Evolutionary conservation across 2,329 filamentous ascomycete genomes (phyloP).

Genomic region (Corinectria fuckeliana): DNA sequence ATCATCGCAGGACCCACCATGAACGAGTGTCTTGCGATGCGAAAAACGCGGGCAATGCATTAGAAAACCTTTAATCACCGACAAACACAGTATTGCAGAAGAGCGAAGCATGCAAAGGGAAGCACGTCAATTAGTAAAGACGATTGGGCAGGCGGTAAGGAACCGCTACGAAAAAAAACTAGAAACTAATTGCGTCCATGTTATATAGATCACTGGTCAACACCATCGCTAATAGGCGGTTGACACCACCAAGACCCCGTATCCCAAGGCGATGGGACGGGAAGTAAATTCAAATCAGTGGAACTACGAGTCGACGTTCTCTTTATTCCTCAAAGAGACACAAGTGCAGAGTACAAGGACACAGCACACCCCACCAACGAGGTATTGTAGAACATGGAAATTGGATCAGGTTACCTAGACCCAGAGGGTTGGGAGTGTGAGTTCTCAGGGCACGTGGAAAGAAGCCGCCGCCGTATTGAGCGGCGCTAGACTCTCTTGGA

Average conservation of each 20-base stretch:
- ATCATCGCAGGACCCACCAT: not conserved
- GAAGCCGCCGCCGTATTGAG: not conserved
- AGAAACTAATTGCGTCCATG: no score
- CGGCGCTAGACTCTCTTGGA: not conserved
- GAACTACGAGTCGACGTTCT: not conserved
- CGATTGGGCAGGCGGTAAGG: no score
- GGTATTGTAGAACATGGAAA: not conserved
- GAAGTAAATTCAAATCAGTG: not conserved
- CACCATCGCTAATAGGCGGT: not conserved
- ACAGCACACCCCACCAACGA: no score
- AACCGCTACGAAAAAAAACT: no score
- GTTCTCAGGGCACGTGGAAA: not conserved
- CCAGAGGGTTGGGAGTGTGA: not conserved
- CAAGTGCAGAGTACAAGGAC: not conserved
- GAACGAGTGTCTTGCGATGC: not conserved
- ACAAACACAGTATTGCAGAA: not conserved
- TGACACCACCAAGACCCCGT: not conserved
- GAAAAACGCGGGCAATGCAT: not conserved
- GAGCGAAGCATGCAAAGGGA: no score
- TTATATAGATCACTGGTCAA: no score
- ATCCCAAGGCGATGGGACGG: not conserved
- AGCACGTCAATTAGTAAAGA: no score
- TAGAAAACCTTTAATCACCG: not conserved
- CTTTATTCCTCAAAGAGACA: not conserved
- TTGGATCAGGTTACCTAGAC: not conserved